Percentiles rank a stretch among this genome's conserved stretches.
These are phyloP conservation scores for Xylariales sp. DNA, from an alignment of 2,329 filamentous ascomycete genomes.

Conservation along the genomic window DNA sequence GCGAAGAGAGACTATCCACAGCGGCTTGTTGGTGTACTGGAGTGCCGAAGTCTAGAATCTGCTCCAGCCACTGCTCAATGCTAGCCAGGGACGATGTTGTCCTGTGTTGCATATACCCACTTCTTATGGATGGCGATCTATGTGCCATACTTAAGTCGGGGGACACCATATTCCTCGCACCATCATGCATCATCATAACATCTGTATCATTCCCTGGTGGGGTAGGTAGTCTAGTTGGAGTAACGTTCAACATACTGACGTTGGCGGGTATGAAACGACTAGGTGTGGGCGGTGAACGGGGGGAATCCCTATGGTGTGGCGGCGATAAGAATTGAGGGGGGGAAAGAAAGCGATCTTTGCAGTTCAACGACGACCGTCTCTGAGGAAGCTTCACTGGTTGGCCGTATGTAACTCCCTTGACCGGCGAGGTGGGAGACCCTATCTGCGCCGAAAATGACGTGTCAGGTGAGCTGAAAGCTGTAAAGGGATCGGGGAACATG, in stretches of 20 bases:
- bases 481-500: conserved; percentile 7
- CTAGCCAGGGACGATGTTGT: conserved; percentile 14
- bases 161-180: no score
- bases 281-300: conserved; percentile 6
- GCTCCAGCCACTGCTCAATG: conserved; percentile 20
- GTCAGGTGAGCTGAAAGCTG: conserved; percentile 7
- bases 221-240: conserved; percentile 1
- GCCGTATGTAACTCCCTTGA: no score
- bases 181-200: not conserved
- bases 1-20: conserved; percentile 21
- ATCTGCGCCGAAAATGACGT: not conserved
- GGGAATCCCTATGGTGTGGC: not conserved
- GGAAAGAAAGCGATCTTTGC: no score
- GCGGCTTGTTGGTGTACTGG: conserved; percentile 16
- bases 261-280: not conserved
- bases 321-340: no score
- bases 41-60: conserved; percentile 17
- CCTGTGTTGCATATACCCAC: conserved; percentile 6
- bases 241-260: conserved; percentile 1
- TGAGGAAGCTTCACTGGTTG: not conserved
- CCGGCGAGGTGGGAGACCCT: not conserved
- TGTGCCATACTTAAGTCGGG: no score
- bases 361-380: not conserved
- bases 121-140: no score
- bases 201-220: not conserved